Evolutionary conservation across 306 rosid genomes (phyloP), one percentile per base, ranked within the genome.

Genomic region (Hippophae rhamnoides): DNA sequence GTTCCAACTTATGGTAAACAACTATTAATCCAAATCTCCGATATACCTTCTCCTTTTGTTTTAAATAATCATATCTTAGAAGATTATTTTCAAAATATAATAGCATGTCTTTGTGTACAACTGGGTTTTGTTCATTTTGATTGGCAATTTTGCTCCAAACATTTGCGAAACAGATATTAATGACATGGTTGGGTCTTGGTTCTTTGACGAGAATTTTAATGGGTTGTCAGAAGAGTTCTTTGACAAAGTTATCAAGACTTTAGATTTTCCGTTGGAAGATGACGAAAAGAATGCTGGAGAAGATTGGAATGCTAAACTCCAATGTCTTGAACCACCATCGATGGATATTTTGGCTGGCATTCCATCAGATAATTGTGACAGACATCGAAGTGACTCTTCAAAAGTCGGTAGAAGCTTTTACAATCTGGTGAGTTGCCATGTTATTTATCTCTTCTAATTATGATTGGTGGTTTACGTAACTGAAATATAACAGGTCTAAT

Each of bases 221-320:
- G 52, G 52, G 52, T 2, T 48, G 5, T 48, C 52, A 11, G 52
- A 48, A 18, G 89, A 87, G n/a, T 59, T 58, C 27, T 71, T 75
- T 9, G 81, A 81, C 18, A 86, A 77, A 47, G 71, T 75, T 26
- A 43, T 78, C 45, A 67, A 68, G n/a, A 56, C 74, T 59, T 73
- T 89, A 7, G 94, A 89, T 65, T 85, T 89, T 27, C 88, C 96
- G 0, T 56, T 81, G 69, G 96, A 89, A 54, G 96, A 89, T 62
- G 69, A 80, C 43, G 96, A 88, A 13, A 8, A 58, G 4, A 73
- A 67, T 70, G 56, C 42, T 49, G 78, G 18, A 27, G 86, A 83
- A 13, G 86, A 82, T 69, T 89, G 94, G 94, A 76, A 66, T 54
- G 58, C 75, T 40, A 77, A 78, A 50, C 73, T 84, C 3, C 77